Evolutionary conservation across 2,329 filamentous ascomycete species (phyloP).

Genomic region (Aspergillus luchuensis): DNA sequence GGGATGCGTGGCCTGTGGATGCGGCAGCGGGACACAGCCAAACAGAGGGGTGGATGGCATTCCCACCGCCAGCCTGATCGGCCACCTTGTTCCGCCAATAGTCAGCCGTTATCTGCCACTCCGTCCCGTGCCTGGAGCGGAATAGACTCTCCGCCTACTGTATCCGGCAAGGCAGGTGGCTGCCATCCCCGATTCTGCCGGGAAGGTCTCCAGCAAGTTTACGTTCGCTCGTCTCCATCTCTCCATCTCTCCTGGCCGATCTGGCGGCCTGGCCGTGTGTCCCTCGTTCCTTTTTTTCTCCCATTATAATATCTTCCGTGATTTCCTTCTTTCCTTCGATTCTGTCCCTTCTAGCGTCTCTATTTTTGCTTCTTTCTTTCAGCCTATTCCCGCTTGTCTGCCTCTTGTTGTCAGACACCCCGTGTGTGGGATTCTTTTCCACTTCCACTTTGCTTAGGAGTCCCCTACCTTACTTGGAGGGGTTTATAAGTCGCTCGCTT

Average conservation of each 20-base stretch:
- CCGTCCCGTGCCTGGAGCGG: background rate
- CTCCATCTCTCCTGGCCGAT: background rate
- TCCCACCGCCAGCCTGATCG: background rate
- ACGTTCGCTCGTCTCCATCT: no score
- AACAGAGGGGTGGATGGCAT: background rate
- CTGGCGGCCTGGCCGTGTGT: background rate
- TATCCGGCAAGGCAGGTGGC: background rate
- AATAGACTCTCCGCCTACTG: background rate
- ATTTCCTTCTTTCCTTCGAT: background rate
- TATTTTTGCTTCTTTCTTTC: background rate
- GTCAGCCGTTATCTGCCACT: background rate
- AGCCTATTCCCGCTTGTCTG: background rate
- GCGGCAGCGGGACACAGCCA: background rate
- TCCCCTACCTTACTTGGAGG: background rate
- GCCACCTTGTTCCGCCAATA: background rate
- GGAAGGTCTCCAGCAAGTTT: background rate
- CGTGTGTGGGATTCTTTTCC: background rate
- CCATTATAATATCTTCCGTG: background rate
- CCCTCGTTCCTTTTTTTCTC: background rate
- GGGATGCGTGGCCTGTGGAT: background rate
- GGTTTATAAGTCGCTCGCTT: background rate
- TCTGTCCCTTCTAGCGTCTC: background rate
- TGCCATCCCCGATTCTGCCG: background rate
- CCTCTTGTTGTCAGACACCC: background rate
- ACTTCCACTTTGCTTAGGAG: background rate